phyloP scores from a whole-genome alignment of 2,329 filamentous ascomycete genomes.

The Trichoderma sp. region DNA sequence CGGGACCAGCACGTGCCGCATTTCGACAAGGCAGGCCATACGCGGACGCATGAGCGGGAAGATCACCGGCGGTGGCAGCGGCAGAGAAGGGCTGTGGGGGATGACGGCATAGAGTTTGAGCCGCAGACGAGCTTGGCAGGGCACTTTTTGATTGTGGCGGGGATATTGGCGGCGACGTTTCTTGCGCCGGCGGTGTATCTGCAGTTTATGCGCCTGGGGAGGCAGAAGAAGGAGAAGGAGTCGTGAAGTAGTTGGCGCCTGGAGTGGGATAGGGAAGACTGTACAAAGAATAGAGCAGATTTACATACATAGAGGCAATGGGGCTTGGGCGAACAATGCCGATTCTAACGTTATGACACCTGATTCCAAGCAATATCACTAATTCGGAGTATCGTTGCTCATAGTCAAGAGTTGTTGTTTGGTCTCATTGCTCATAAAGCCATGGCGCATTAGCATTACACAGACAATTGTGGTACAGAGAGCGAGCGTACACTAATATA shows the following conservation, averaged over 20 bases:
- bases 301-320: not conserved
- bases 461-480: not conserved
- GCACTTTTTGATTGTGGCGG: conserved; percentile 50
- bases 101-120: conserved; percentile 38
- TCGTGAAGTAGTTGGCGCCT: conserved; percentile 11
- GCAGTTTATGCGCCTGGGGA: conserved; percentile 36
- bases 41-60: conserved; percentile 67
- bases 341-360: not conserved
- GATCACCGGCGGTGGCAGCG: conserved; percentile 45
- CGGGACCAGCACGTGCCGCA: conserved; percentile 56
- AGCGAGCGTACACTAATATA: conserved; percentile 7
- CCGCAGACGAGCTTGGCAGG: conserved; percentile 42
- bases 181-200: conserved; percentile 44
- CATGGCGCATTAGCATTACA: not conserved
- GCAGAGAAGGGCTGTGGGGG: conserved; percentile 39
- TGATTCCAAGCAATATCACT: no score
- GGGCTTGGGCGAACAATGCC: not conserved
- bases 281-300: not conserved
- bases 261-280: not conserved
- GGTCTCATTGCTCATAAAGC: not conserved
- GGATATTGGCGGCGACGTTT: conserved; percentile 46
- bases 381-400: no score
- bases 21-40: conserved; percentile 73
- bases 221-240: conserved; percentile 27
- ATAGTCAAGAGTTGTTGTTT: not conserved